Evolutionary conservation across 352 stramenopile genomes (phyloP).

Genomic region (Phytophthora citricola): DNA sequence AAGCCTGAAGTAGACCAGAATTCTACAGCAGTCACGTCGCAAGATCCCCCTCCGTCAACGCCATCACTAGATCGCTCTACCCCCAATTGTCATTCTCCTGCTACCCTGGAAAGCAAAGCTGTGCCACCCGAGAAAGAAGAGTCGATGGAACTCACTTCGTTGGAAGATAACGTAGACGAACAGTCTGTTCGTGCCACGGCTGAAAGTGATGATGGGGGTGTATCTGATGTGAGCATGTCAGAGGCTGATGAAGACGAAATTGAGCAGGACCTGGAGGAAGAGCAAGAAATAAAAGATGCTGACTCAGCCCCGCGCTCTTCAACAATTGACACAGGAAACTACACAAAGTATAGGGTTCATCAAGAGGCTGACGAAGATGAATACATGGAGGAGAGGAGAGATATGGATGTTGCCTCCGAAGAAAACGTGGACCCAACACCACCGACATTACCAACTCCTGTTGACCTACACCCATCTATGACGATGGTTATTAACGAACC

Average conservation of each 20-base stretch:
- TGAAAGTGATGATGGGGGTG: conserved; percentile 20
- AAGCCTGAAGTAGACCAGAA: not conserved
- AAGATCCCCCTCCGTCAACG: not conserved
- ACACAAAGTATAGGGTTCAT: conserved; percentile 47
- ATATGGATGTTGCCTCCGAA: conserved; percentile 1
- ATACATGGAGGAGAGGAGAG: conserved; percentile 7
- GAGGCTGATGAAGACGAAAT: conserved; percentile 23
- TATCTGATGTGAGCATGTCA: conserved; percentile 29
- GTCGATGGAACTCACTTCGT: not conserved
- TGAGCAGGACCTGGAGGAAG: conserved; percentile 9
- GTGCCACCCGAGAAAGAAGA: not conserved
- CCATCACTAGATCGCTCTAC: not conserved
- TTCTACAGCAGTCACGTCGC: not conserved
- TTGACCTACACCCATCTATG: conserved; percentile 1
- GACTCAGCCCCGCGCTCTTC: conserved; percentile 23
- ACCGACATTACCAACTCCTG: not conserved
- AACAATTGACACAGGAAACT: conserved; percentile 65
- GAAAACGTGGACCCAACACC: not conserved
- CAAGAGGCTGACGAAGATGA: conserved; percentile 29
- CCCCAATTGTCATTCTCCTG: too few species aligned
- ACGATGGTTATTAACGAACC: conserved; percentile 3
- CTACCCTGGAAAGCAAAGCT: not conserved
- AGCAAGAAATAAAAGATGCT: conserved; percentile 14
- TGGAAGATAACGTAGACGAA: not conserved
- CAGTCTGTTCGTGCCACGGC: conserved; percentile 8